Evolutionary conservation across 164 flowering plant species (phyloP).

Genomic region (Brasenia schreberi): DNA sequence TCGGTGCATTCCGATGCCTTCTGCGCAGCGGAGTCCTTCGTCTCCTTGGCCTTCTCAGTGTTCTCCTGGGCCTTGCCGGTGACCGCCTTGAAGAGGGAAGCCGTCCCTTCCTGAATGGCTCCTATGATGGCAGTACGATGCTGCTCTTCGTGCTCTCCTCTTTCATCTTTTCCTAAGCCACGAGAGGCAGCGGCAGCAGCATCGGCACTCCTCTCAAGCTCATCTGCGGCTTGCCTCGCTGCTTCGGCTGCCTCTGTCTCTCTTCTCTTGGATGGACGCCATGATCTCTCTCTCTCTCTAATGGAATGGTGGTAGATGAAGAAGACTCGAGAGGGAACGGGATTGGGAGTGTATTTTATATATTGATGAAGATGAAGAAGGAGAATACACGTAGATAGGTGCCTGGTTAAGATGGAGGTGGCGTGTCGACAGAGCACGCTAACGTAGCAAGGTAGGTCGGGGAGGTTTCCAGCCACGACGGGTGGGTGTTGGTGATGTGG

Average conservation of each 20-base stretch:
- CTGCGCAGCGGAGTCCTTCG: conserved; percentile 8
- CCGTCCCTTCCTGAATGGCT: conserved; percentile 3
- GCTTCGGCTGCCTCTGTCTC: conserved; percentile 12
- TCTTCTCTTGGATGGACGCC: conserved; percentile 11
- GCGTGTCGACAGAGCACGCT: too few relatives aligned
- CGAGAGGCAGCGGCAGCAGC: neutral
- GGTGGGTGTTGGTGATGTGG: too few relatives aligned
- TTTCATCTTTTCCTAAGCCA: neutral
- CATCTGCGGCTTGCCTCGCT: conserved; percentile 2
- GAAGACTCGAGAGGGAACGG: too few relatives aligned
- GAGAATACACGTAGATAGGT: too few relatives aligned
- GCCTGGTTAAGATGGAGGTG: too few relatives aligned
- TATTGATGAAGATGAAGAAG: too few relatives aligned
- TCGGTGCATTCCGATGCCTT: conserved; percentile 20
- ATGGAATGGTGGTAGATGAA: too few relatives aligned
- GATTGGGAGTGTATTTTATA: too few relatives aligned
- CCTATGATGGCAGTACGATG: conserved; percentile 8
- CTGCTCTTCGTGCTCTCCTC: neutral
- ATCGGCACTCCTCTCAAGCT: neutral
- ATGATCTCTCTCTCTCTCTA: neutral
- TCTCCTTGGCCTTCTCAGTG: conserved; percentile 14
- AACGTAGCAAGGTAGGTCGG: too few relatives aligned
- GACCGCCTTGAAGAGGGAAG: conserved; percentile 30
- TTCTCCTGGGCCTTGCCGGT: conserved; percentile 15
- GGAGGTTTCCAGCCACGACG: too few relatives aligned